Percentiles rank a stretch among this genome's conserved stretches.
phyloP scores from a whole-genome alignment of 441 rosid species.

The Geranium incanum region DNA sequence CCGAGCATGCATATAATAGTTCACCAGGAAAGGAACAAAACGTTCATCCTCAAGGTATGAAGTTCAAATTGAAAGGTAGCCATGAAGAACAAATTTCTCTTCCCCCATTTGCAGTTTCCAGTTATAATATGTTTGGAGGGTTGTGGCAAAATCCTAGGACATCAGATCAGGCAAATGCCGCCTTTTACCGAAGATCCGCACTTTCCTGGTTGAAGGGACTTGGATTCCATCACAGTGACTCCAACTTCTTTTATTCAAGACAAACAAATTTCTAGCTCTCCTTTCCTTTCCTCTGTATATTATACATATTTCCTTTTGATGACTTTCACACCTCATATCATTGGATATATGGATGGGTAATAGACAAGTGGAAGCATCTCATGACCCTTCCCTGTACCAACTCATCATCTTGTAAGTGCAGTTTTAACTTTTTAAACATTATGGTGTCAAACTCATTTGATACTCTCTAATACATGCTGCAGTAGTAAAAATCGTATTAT shows the following conservation, averaged over 20 bases:
- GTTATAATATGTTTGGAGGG: neutral
- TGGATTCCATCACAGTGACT: neutral
- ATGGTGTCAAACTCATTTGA: too few species aligned
- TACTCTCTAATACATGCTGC: too few species aligned
- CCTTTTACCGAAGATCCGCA: neutral
- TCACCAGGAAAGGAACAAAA: neutral
- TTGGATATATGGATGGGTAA: too few species aligned
- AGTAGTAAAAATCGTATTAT: too few species aligned
- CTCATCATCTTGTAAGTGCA: too few species aligned
- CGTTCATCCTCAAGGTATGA: neutral
- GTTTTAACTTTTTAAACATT: too few species aligned
- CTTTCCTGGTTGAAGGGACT: neutral
- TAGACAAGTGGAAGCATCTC: too few species aligned
- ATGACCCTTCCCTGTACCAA: too few species aligned
- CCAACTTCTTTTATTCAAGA: neutral
- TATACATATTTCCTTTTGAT: too few species aligned
- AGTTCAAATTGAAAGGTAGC: neutral
- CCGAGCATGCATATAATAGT: neutral
- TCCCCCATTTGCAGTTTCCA: constrained; percentile 8
- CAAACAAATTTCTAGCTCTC: neutral
- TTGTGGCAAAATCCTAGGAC: constrained; percentile 3
- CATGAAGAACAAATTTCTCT: neutral
- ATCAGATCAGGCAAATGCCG: neutral
- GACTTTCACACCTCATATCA: too few species aligned
- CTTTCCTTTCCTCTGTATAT: too few species aligned